Evolutionary conservation across 345 rosid genomes (phyloP), one percentile per base, ranked within the genome.

Genomic region (Hypericum perforatum): DNA sequence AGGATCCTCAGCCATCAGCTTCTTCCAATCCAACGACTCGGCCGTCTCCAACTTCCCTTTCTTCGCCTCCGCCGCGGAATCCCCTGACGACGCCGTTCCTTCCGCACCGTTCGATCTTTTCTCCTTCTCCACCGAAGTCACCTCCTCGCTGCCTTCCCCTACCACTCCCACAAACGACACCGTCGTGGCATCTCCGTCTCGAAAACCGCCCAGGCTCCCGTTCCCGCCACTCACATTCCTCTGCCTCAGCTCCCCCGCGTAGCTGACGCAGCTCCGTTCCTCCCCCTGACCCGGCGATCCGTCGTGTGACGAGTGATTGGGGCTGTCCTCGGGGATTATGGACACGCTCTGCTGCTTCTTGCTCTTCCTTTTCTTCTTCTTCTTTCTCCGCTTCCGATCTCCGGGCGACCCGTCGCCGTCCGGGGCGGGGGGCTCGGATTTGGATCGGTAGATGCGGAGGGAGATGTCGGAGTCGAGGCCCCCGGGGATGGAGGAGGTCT

Each of bases 11-110:
- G 82, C 80, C 80, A 90, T 67, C 50, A 86, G 78, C 53, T 65
- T 79, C 57, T 76, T 80, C 95, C 97, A 90, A 52, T 90, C 95
- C 76, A 90, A 70, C 22, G 95, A 84, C 56, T 73, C 80, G 16
- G 74, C 89, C 3, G 89, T 75, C 46, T 78, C 94, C 73, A 84
- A 61, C 66, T 70, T 83, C 32, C 32, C 32, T 22, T 22, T 22
- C 32, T 1, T 22, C 1, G 4, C 32, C 4, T 1, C 32, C 32
- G 32, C 32, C 32, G 32, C 4, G 2, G 32, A 22, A 22, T 22
- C 32, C 32, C 32, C 32, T 22, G 32, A 22, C 32, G 32, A 22
- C 1, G 32, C 32, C 32, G 32, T 22, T 1, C 32, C 32, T 22
- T 22, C 32, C 58, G 58, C 67, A 32, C 66, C 74, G 50, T 67